A percentile compares a stretch with the other conserved stretches of the same genome.
Conservation (phyloP, 768 basidiomycete genomes). For the Leccinum arenicola region DNA sequence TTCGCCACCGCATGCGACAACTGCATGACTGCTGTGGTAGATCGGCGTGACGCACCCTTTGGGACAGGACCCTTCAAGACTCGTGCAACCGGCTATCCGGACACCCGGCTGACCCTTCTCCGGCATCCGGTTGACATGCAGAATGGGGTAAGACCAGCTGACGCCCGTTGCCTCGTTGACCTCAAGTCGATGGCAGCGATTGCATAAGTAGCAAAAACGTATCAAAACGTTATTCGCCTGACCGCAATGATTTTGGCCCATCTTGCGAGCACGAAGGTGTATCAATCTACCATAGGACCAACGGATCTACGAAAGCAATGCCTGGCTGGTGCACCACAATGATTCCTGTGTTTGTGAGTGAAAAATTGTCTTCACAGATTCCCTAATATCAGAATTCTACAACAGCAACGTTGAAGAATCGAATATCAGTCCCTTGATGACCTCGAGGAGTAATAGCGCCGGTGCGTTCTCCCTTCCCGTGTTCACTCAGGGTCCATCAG, state of each 20-base stretch:
- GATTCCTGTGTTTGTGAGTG: background rate
- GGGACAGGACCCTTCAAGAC: background rate
- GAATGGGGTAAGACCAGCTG: background rate
- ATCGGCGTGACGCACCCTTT: background rate
- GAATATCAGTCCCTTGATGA: constrained; percentile 9
- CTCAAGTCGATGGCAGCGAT: background rate
- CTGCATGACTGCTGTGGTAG: background rate
- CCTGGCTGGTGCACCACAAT: background rate
- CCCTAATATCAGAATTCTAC: background rate
- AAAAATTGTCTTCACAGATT: background rate
- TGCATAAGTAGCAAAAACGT: background rate
- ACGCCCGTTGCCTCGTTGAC: constrained; percentile 1
- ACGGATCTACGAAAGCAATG: background rate
- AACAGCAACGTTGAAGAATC: background rate
- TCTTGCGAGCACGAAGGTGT: background rate
- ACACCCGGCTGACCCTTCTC: background rate
- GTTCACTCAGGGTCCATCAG: background rate
- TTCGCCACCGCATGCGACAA: background rate
- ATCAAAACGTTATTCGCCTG: background rate
- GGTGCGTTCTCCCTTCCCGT: background rate
- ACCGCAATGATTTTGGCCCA: background rate
- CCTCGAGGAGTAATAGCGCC: background rate
- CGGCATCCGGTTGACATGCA: background rate
- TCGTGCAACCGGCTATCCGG: background rate
- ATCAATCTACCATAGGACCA: background rate